Base-by-base conservation (phyloP, 2,329 filamentous ascomycete species). In the Sclerotinia trifoliorum region DNA sequence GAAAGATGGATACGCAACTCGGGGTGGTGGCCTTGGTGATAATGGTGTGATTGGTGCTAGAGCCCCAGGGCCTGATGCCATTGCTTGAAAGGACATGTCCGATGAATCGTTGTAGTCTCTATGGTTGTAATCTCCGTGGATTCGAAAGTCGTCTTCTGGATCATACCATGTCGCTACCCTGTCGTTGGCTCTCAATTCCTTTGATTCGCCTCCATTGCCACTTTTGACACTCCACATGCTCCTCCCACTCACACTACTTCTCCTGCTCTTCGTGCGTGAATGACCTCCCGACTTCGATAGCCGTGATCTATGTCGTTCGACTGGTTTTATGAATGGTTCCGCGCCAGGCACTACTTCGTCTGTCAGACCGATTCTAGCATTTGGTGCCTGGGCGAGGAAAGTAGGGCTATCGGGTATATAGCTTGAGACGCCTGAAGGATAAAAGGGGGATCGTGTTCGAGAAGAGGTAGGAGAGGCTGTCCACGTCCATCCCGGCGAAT, bases 281-380 rank as follows among this genome's bases (percentile, higher is more conserved):
- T 77, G 76, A 35, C 74, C 71, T 6, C 71, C 73, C 52, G 73
- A 66, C 67, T 88, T 88, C 51, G 83, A 82, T 5, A 88, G 77
- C 24, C 85, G 82, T 5, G 85, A 85, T 3, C 82, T 80, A 19
- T 84, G 83, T 15, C 85, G 82, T 76, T 83, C 87, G 1, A 83
- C 79, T 15, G 80, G 79, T 10, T 83, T 77, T 42, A 89, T 76
- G 71, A 87, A 90, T 4, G 87, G 85, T 57, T 84, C 83, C 68
- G 85, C 87, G 46, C 87, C 87, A 6, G 86, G 86, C 3, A 89
- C 76, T 1, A 82, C 78, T 72, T 88, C 85, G 70, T 89, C 87
- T 2, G 87, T 89, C 7, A 90, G 81, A 21, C 87, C 87, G 1
- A 82, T 82, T 26, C 87, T 80, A n/a, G 87, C 81, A 72, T 89